These are phyloP conservation scores for Mimosa pudica DNA, from an alignment of 306 rosid genomes.

Conservation along the genomic window DNA sequence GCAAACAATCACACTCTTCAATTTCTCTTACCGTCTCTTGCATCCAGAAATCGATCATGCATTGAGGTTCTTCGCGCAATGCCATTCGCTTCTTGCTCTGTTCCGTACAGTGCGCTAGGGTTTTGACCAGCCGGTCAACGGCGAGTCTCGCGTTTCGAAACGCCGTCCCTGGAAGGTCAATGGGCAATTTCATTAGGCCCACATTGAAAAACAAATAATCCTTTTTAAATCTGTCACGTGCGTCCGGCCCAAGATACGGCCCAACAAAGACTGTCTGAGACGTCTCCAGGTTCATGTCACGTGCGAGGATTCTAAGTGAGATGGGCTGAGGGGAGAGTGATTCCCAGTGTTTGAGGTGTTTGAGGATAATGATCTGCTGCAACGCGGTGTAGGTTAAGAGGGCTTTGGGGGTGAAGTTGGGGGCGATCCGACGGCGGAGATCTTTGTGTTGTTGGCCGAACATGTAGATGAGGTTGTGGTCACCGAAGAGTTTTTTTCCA, in stretches of 20 bases:
- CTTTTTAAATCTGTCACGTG: conserved; percentile 55
- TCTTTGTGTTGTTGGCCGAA: conserved; percentile 81
- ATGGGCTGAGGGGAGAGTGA: conserved; percentile 39
- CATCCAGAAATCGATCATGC: conserved; percentile 89
- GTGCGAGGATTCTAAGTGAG: conserved; percentile 56
- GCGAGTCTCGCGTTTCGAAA: conserved; percentile 85
- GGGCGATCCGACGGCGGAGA: conserved; percentile 84
- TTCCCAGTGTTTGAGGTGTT: conserved; percentile 66
- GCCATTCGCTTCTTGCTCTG: conserved; percentile 58
- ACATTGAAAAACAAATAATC: conserved; percentile 82
- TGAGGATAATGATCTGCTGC: conserved; percentile 76
- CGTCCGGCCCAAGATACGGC: conserved; percentile 56
- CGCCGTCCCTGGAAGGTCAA: conserved; percentile 77
- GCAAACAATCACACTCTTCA: too few species aligned
- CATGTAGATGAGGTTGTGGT: conserved; percentile 86
- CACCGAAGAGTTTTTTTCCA: conserved; percentile 88
- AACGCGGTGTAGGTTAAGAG: conserved; percentile 69
- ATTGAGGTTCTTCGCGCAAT: conserved; percentile 53
- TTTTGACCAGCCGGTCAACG: conserved; percentile 53
- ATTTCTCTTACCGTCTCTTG: conserved; percentile 61
- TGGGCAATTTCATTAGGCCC: conserved; percentile 76
- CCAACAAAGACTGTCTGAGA: conserved; percentile 88
- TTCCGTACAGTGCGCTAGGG: conserved; percentile 50
- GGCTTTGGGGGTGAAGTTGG: conserved; percentile 79
- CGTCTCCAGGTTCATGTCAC: conserved; percentile 83